These are phyloP conservation scores for Patellifolia procumbens DNA, from an alignment of 179 eudicot genomes.

Conservation along the genomic window DNA sequence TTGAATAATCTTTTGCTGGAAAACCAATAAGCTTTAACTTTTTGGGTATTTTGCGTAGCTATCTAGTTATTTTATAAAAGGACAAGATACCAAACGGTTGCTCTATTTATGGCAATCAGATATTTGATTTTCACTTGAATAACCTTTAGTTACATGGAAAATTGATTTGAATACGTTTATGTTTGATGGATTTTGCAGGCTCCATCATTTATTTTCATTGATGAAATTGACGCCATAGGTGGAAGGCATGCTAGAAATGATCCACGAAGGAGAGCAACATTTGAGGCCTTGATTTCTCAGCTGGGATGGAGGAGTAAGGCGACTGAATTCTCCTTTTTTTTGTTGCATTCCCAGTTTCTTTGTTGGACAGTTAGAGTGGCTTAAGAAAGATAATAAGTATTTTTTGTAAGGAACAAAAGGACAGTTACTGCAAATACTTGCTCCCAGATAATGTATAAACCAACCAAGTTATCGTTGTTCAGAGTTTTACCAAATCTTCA, in stretches of 20 bases:
- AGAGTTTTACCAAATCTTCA: not conserved
- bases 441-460: not conserved
- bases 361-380: not conserved
- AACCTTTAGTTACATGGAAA: not conserved
- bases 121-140: not conserved
- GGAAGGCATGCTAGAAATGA: slow-evolving; percentile 88
- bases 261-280: slow-evolving; percentile 81
- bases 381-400: not conserved
- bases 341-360: not conserved
- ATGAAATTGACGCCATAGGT: slow-evolving; percentile 94
- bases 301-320: slow-evolving; percentile 89
- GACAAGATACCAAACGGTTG: not conserved
- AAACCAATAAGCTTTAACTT: not conserved
- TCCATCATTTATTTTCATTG: slow-evolving; percentile 86
- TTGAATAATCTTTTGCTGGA: not conserved
- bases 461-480: too few species aligned
- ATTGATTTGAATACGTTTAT: not conserved
- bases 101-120: not conserved
- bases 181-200: slow-evolving; percentile 51
- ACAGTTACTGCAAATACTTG: not conserved
- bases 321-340: slow-evolving; percentile 8
- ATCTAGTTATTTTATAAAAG: not conserved
- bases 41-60: slow-evolving; percentile 8
- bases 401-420: not conserved
- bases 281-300: slow-evolving; percentile 81